These are phyloP conservation scores for Microthlaspi erraticum DNA, from an alignment of 345 rosid genomes.

Conservation along the genomic window DNA sequence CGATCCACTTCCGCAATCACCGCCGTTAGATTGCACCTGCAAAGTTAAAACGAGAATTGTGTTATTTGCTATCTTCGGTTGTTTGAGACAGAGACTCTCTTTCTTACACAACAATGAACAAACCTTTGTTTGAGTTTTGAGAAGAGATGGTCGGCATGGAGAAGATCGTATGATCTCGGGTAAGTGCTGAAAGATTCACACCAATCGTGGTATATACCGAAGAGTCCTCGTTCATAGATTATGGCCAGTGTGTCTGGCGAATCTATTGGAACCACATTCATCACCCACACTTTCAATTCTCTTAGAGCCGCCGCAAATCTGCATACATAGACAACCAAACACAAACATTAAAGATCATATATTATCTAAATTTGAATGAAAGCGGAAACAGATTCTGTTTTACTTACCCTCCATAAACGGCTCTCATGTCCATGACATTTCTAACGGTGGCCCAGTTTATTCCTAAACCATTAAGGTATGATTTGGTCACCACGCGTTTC, in stretches of 20 bases:
- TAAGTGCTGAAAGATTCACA: conserved; percentile 96
- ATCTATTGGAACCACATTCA: conserved; percentile 86
- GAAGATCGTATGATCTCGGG: conserved; percentile 95
- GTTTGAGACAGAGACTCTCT: conserved; percentile 15
- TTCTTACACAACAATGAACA: neutral
- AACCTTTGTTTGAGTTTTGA: conserved; percentile 81
- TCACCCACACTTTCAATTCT: conserved; percentile 87
- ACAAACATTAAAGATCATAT: conserved; percentile 10
- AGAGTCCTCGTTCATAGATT: conserved; percentile 89
- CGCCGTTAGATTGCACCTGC: conserved; percentile 75
- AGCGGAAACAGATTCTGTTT: neutral
- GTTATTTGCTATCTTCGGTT: conserved; percentile 1
- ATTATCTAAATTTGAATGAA: neutral
- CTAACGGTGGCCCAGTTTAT: conserved; percentile 85
- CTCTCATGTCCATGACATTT: conserved; percentile 97
- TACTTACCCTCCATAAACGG: conserved; percentile 93
- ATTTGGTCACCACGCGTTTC: conserved; percentile 85
- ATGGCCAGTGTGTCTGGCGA: conserved; percentile 93
- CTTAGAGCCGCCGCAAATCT: conserved; percentile 92
- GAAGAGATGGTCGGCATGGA: conserved; percentile 97
- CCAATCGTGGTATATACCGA: conserved; percentile 97
- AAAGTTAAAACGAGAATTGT: neutral
- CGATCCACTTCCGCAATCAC: conserved; percentile 88
- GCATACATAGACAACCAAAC: conserved; percentile 43
- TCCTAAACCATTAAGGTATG: conserved; percentile 83